These are phyloP conservation scores for Alternaria arborescens DNA, from an alignment of 2,329 filamentous ascomycete genomes.

Conservation along the genomic window DNA sequence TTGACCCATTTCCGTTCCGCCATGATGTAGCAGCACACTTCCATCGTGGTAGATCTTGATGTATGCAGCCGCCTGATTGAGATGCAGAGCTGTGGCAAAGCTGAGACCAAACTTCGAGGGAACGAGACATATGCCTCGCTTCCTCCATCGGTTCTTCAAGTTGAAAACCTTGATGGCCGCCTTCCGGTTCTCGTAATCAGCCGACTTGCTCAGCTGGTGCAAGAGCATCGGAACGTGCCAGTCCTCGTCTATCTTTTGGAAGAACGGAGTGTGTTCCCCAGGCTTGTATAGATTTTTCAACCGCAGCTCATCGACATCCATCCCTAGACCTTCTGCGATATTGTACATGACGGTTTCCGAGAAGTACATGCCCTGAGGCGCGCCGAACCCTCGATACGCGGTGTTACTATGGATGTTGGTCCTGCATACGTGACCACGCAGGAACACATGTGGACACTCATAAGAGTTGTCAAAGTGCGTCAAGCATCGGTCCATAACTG, in stretches of 20 bases:
- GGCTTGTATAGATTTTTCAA: slow-evolving; percentile 85
- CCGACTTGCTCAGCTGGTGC: slow-evolving; percentile 79
- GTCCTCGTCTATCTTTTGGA: slow-evolving; percentile 79
- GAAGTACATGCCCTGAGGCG: slow-evolving; percentile 94
- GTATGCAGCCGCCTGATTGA: slow-evolving; percentile 92
- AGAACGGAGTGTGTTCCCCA: slow-evolving; percentile 84
- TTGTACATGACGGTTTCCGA: slow-evolving; percentile 88
- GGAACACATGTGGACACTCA: slow-evolving; percentile 80
- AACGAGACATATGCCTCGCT: slow-evolving; percentile 83
- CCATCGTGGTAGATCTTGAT: slow-evolving; percentile 97
- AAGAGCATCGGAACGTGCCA: slow-evolving; percentile 96
- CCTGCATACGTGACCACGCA: slow-evolving; percentile 86
- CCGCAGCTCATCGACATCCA: slow-evolving; percentile 80
- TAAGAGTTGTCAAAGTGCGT: slow-evolving; percentile 91
- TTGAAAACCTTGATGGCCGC: slow-evolving; percentile 81
- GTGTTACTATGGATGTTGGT: slow-evolving; percentile 98
- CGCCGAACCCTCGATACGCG: slow-evolving; percentile 93
- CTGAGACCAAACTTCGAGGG: slow-evolving; percentile 98
- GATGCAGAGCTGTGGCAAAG: slow-evolving; percentile 84
- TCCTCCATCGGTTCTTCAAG: slow-evolving; percentile 84
- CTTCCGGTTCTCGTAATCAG: slow-evolving; percentile 74
- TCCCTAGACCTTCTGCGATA: slow-evolving; percentile 84
- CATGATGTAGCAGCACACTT: slow-evolving; percentile 88
- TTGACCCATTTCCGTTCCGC: slow-evolving; percentile 97
- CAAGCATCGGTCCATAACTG: slow-evolving; percentile 84